Percentiles rank a stretch among this genome's conserved stretches.
Evolutionary conservation across 1,284 basidiomycete species (phyloP).

Genomic region (Ceraceosorus guamensis): DNA sequence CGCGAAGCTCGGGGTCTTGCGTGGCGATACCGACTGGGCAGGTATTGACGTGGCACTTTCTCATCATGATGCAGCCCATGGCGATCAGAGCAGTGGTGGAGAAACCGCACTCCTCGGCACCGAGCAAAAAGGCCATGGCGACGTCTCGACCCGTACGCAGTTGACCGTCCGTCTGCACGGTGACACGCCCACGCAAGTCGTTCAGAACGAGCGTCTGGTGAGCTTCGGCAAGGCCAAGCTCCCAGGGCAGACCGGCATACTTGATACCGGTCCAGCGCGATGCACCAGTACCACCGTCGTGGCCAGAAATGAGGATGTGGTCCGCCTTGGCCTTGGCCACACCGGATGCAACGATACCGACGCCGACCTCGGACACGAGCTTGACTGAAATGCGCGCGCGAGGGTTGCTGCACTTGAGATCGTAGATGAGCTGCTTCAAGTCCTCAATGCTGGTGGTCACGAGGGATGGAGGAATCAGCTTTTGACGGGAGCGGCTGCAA

Average conservation of each 20-base stretch:
- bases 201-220: conserved; percentile 45
- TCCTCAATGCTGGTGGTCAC: conserved; percentile 27
- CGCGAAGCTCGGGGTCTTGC: conserved; percentile 40
- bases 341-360: conserved; percentile 43
- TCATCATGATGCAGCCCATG: conserved; percentile 42
- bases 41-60: conserved; percentile 31
- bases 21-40: conserved; percentile 41
- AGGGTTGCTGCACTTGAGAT: conserved; percentile 45
- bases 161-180: conserved; percentile 43
- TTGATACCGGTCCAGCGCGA: conserved; percentile 45
- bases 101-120: conserved; percentile 43
- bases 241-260: conserved; percentile 45
- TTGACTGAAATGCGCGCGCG: conserved; percentile 42
- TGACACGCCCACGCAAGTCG: conserved; percentile 43
- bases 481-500: too few species aligned
- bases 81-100: conserved; percentile 43
- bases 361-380: conserved; percentile 44
- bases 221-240: conserved; percentile 44
- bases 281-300: conserved; percentile 46
- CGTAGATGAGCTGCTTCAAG: conserved; percentile 45
- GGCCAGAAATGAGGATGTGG: conserved; percentile 43
- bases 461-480: too few species aligned
- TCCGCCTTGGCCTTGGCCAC: conserved; percentile 46
- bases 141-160: conserved; percentile 38
- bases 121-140: conserved; percentile 41